Conservation (phyloP, 345 rosid species). For the Syzygium jambos region DNA sequence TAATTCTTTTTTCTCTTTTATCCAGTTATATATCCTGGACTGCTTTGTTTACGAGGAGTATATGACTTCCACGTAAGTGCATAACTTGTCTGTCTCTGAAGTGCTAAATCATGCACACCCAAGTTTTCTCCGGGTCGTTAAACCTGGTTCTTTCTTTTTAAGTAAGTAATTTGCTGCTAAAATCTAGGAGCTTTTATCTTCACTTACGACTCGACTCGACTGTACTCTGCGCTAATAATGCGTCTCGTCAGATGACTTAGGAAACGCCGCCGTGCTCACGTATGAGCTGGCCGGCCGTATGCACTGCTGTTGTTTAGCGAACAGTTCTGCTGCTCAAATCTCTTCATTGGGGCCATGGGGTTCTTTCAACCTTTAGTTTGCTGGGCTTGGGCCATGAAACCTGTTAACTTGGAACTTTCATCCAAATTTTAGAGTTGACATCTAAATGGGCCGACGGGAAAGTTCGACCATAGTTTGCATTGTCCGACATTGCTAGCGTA, state of each 20-base stretch:
- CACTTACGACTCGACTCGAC: neutral
- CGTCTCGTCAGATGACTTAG: neutral
- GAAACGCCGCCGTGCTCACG: neutral
- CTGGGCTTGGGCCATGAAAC: neutral
- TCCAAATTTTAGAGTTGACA: too few relatives aligned
- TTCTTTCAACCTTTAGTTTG: neutral
- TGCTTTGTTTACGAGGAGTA: constrained; percentile 85
- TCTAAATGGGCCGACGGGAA: too few relatives aligned
- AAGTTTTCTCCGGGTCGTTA: neutral
- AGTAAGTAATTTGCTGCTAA: neutral
- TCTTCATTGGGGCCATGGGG: neutral
- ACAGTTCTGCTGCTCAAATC: neutral
- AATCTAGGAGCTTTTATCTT: neutral
- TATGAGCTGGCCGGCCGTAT: neutral
- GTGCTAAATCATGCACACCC: neutral
- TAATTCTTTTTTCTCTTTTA: constrained; percentile 1
- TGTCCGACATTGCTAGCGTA: too few relatives aligned
- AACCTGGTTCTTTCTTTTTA: neutral
- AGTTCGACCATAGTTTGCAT: too few relatives aligned
- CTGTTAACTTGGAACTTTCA: too few relatives aligned
- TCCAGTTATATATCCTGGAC: constrained; percentile 75
- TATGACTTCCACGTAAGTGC: constrained; percentile 95
- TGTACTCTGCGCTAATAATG: neutral
- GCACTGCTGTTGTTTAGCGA: neutral
- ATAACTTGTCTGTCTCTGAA: neutral